Evolutionary conservation across 164 flowering plant species (phyloP).

Genomic region (Annona squamosa): DNA sequence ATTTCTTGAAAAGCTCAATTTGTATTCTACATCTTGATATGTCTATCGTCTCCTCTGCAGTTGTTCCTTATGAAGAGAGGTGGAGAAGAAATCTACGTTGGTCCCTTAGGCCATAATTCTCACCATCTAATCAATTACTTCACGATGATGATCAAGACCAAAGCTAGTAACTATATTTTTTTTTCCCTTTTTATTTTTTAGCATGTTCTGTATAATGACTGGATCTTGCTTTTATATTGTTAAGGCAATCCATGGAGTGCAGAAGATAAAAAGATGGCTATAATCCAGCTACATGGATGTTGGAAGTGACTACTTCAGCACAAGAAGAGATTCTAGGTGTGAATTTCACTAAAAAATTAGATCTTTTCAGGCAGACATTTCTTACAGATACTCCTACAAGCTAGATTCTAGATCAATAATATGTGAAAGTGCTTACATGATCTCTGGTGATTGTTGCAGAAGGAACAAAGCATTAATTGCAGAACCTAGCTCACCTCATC

Average conservation of each 20-base stretch:
- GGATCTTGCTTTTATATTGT: conserved; percentile 2
- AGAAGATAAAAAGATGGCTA: conserved; percentile 34
- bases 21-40: background rate
- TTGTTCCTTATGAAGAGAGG: conserved; percentile 27
- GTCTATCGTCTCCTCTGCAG: conserved; percentile 10
- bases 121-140: conserved; percentile 30
- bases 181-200: background rate
- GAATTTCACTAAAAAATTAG: conserved; percentile 18
- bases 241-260: conserved; percentile 30
- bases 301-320: conserved; percentile 29
- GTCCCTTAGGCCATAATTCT: no score
- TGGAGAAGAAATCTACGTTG: no score
- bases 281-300: conserved; percentile 48
- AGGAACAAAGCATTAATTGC: no score
- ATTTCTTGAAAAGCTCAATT: background rate
- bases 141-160: conserved; percentile 20
- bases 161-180: background rate
- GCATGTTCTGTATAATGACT: background rate
- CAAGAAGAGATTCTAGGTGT: conserved; percentile 30
- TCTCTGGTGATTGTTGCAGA: no score
- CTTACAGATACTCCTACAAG: background rate
- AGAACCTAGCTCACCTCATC: no score
- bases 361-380: background rate
- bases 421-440: no score
- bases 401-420: background rate